Base-by-base conservation (phyloP, 129 eudicot species). In the Arctium minus region DNA sequence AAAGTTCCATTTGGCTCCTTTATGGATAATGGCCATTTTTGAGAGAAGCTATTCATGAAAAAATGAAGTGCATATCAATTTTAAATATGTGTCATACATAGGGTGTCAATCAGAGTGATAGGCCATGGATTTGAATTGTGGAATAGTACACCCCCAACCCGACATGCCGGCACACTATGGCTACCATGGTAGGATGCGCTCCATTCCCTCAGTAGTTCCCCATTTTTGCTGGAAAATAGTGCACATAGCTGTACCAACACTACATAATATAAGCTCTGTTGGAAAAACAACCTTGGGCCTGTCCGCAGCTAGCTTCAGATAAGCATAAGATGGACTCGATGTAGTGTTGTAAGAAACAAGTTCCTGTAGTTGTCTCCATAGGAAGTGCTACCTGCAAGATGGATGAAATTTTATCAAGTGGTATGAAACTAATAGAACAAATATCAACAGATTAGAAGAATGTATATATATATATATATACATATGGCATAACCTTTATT, bases 341-440 rank as follows among this genome's bases (percentile, higher is more conserved):
- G 86, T 94, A 94, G 69, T 83, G 93, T 72, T 94, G 93, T 83
- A 94, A 85, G 89, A 90, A 94, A 86, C 95, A 94, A 80, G 93
- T 87, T 71, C 91, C 92, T 5, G 91, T 90, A 75, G 91, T 91
- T 11, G 97, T 80, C 68, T 92, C 96, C 85, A 73, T 18, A 13
- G 97, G 96, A 74, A 92, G 92, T 50, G 92, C 97, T 67, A 94
- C 92, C 96, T 94, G 88, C 70, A 83, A 86, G 71, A 72, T 36
- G 32, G 22, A 85, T 39, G 53, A 76, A 77, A 56, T 70, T 46
- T 75, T 30, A 80, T 75, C 60, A 78, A 64, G 44, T 56, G 17
- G 22, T n/a, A 71, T 15, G 79, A 70, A 75, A 69, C 50, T 29
- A 39, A 73, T 46, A 56, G 31, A 73, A 81, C 69, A 77, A 31